Conservation (phyloP, 2,329 filamentous ascomycete genomes). For the Phoma sp. region DNA sequence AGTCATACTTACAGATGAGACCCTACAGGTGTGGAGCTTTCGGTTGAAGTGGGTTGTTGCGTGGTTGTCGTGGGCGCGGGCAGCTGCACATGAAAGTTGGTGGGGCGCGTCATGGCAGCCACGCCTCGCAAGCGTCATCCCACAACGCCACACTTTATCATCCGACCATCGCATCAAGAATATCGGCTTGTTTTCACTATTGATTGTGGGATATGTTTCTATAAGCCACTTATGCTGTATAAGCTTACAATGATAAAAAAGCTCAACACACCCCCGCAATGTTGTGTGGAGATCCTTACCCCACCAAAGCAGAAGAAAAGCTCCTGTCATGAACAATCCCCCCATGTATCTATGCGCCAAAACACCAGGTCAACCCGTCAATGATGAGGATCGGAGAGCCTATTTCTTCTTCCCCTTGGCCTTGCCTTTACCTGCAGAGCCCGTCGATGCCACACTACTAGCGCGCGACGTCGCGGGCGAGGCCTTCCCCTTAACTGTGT, state of each 20-base stretch:
- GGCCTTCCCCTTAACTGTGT: conserved; percentile 78
- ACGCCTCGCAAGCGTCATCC: not conserved
- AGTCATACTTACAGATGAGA: not conserved
- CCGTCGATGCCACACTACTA: conserved; percentile 82
- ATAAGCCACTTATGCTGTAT: conserved; percentile 1
- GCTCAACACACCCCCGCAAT: conserved; percentile 3
- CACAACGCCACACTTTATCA: conserved; percentile 2
- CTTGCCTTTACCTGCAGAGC: conserved; percentile 60
- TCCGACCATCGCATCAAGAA: too few relatives aligned
- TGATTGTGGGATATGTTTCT: not conserved
- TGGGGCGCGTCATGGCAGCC: conserved; percentile 17
- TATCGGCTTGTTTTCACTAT: not conserved
- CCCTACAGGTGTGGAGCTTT: not conserved
- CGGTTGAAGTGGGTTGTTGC: not conserved
- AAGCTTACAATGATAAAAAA: not conserved
- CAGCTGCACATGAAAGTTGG: conserved; percentile 9
- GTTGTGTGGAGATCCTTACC: conserved; percentile 7
- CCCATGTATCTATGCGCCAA: conserved; percentile 13
- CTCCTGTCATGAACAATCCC: not conserved
- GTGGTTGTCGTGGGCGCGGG: not conserved
- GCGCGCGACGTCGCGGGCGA: conserved; percentile 83
- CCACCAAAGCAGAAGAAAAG: not conserved
- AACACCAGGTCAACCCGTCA: conserved; percentile 22
- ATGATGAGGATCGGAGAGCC: not conserved
- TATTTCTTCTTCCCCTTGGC: conserved; percentile 59